Base-by-base conservation (phyloP, 495 filamentous ascomycete species). In the Xylaria telfairii region DNA sequence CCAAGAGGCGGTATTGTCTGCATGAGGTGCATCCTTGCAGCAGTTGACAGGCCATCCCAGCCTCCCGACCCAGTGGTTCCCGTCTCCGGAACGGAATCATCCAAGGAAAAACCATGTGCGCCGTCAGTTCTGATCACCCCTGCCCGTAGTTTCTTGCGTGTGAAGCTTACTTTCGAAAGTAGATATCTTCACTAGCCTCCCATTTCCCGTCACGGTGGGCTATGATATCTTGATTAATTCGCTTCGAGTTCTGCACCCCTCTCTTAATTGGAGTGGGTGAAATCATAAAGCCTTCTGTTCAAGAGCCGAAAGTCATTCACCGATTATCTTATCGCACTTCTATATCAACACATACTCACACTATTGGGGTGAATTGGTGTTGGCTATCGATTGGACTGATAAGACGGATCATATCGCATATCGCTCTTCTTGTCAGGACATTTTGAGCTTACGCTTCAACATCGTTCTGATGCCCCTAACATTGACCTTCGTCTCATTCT, bases 51-150 rank as follows among this genome's bases (percentile, higher is more conserved):
- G 67, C 67, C 61, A 70, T 70, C 68, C 68, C 51, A 34, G 68
- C 47, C 57, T 65, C 68, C 68, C 68, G 68, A 70, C 37, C 61
- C 61, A 59, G 51, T 59, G 68, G 68, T 70, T 70, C 68, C 67
- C 65, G 26, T 59, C 41, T 68, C 65, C 24, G 42, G 53, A 41
- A 60, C 24, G 53, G 65, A 30, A 57, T 30, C 24, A 53, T 24
- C 53, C n/a, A 64, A 51, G 51, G 37, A 49, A 70, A 34, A 65
- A 32, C 47, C 68, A 46, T 65, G 68, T 49, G 53, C 21, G 21
- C n/a, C 53, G 21, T 68, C 41, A 21, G 53, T 34, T 10, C 44
- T 17, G 19, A 59, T 17, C 13, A 70, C 49, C 68, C 68, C 68
- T 65, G 68, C 61, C 41, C 46, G 59, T 51, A 66, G 24, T 15